These are phyloP conservation scores for Penicillium brasilianum DNA, from an alignment of 2,329 filamentous ascomycete genomes.

Conservation along the genomic window DNA sequence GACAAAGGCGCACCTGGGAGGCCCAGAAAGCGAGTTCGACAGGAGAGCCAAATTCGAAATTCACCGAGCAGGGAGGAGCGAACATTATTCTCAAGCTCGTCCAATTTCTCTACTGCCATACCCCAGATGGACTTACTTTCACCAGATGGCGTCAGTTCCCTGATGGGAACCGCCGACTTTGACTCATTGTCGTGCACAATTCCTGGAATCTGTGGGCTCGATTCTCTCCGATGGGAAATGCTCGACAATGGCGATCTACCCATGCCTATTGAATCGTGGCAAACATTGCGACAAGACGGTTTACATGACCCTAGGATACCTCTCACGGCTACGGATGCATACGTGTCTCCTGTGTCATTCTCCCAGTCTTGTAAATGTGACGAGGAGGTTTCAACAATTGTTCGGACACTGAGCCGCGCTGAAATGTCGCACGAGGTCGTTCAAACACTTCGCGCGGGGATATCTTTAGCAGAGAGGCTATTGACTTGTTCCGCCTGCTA, in stretches of 20 bases:
- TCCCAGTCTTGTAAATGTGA: constrained; percentile 32
- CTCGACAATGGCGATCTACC: constrained; percentile 24
- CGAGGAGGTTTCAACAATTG: constrained; percentile 27
- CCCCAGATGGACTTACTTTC: background rate
- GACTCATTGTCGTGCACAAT: constrained; percentile 26
- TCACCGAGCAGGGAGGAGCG: constrained; percentile 8
- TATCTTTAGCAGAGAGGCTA: constrained; percentile 27
- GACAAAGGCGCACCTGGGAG: constrained; percentile 36
- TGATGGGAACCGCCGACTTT: constrained; percentile 19
- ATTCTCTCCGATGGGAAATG: constrained; percentile 25
- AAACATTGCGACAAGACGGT: constrained; percentile 4
- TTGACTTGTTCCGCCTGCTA: constrained; percentile 35
- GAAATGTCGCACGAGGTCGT: constrained; percentile 27
- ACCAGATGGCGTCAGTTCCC: constrained; percentile 4
- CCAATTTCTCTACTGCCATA: constrained; percentile 14
- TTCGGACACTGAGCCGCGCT: constrained; percentile 26
- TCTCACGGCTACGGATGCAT: constrained; percentile 9
- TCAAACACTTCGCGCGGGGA: constrained; percentile 24
- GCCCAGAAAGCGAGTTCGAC: constrained; percentile 32
- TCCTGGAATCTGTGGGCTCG: constrained; percentile 27
- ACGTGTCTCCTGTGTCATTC: constrained; percentile 23
- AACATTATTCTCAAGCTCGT: constrained; percentile 19
- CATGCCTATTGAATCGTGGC: constrained; percentile 23
- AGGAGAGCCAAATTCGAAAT: constrained; percentile 17
- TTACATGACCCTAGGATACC: constrained; percentile 10